Percentiles rank a stretch among this genome's conserved stretches.
These are phyloP conservation scores for Graphium sp. DNA, from an alignment of 2,329 filamentous ascomycete species.

Conservation along the genomic window DNA sequence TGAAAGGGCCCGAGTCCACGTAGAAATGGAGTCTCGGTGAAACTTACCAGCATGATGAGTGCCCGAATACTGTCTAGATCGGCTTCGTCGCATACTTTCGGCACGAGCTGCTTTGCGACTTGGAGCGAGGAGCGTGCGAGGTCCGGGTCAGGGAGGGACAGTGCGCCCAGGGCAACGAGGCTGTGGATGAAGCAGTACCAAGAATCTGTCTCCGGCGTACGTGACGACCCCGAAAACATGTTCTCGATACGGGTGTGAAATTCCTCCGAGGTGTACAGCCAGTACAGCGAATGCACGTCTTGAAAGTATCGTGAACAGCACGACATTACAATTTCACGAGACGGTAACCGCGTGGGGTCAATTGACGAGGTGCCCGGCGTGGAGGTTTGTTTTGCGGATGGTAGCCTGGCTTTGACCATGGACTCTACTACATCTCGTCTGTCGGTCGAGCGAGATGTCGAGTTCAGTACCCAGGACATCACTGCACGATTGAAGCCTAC, in stretches of 20 bases:
- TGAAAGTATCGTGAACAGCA: not conserved
- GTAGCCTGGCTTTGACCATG: not conserved
- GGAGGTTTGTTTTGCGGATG: not conserved
- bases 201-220: not conserved
- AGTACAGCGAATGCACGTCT: slow-evolving; percentile 1
- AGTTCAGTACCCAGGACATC: slow-evolving; percentile 1
- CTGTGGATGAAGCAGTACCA: not conserved
- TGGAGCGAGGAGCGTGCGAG: not conserved
- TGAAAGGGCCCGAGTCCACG: too few species aligned
- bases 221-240: not conserved
- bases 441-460: not conserved
- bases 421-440: not conserved
- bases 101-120: not conserved
- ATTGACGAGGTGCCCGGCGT: not conserved
- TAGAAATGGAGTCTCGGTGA: too few species aligned
- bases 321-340: not conserved
- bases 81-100: not conserved
- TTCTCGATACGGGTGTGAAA: not conserved
- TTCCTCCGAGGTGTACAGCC: not conserved
- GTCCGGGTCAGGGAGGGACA: not conserved
- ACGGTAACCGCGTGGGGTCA: not conserved
- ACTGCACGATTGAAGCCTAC: not conserved
- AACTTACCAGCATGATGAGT: not conserved
- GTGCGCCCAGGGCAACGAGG: not conserved
- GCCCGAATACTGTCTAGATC: not conserved